phyloP scores from a whole-genome alignment of 306 rosid species.

The Phaseolus lunatus region DNA sequence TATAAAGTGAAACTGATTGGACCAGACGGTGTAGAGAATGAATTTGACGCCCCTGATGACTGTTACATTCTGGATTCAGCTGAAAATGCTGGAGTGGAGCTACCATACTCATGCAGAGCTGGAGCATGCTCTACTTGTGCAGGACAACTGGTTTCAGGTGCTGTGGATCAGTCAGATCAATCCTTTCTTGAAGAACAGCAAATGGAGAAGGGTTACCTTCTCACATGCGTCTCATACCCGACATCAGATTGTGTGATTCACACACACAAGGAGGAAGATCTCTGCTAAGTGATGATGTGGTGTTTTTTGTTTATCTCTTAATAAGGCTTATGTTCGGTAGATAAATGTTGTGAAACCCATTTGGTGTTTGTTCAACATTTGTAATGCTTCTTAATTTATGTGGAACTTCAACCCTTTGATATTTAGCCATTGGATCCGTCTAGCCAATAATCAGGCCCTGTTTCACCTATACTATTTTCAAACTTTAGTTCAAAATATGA shows the following conservation, averaged over 20 bases:
- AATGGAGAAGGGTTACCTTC: slow-evolving; percentile 60
- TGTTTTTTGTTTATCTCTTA: slow-evolving; percentile 34
- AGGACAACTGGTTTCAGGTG: slow-evolving; percentile 54
- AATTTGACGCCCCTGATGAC: slow-evolving; percentile 75
- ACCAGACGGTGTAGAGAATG: slow-evolving; percentile 63
- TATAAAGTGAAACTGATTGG: slow-evolving; percentile 74
- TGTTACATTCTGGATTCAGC: slow-evolving; percentile 74
- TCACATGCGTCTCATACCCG: slow-evolving; percentile 71
- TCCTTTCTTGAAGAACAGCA: slow-evolving; percentile 69
- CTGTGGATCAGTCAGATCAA: slow-evolving; percentile 73
- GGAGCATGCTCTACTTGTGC: slow-evolving; percentile 91
- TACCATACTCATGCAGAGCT: slow-evolving; percentile 83
- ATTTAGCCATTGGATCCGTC: background rate
- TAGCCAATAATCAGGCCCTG: background rate
- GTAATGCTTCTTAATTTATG: slow-evolving; percentile 8
- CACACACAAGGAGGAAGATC: slow-evolving; percentile 71
- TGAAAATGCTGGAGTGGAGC: slow-evolving; percentile 74
- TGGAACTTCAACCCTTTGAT: background rate
- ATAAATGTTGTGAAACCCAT: slow-evolving; percentile 22
- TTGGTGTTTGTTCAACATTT: slow-evolving; percentile 24
- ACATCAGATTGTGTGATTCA: slow-evolving; percentile 64
- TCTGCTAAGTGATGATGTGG: slow-evolving; percentile 36
- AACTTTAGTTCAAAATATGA: background rate
- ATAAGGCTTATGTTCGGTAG: slow-evolving; percentile 7
- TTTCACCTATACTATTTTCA: background rate